Percentiles rank a stretch among this genome's conserved stretches.
Evolutionary conservation across 305 asterid species (phyloP).

Genomic region (Solanum chacoense): DNA sequence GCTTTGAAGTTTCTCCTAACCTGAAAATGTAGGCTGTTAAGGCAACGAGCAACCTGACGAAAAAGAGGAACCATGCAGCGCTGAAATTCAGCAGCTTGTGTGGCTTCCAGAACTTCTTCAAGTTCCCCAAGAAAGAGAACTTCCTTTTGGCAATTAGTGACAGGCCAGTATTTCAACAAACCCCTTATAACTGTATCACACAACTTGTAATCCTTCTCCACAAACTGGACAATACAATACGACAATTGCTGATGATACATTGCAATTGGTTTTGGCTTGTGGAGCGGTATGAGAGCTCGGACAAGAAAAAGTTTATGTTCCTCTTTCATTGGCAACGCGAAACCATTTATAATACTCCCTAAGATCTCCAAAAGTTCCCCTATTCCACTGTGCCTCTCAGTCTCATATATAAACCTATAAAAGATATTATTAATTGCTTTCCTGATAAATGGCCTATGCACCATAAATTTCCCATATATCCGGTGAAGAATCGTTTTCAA

Average conservation of each 20-base stretch:
- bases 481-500: constrained; percentile 79
- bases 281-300: constrained; percentile 73
- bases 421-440: constrained; percentile 72
- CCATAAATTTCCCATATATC: constrained; percentile 90
- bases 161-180: constrained; percentile 80
- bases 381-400: constrained; percentile 68
- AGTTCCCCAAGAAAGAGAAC: constrained; percentile 77
- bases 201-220: constrained; percentile 74
- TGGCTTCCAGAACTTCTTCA: constrained; percentile 79
- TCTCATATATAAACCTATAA: constrained; percentile 67
- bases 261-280: constrained; percentile 55
- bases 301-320: constrained; percentile 85
- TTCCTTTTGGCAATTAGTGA: constrained; percentile 67
- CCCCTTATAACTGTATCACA: constrained; percentile 73
- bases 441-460: constrained; percentile 85
- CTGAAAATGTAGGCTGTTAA: constrained; percentile 79
- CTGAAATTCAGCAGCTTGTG: constrained; percentile 62
- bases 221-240: constrained; percentile 68
- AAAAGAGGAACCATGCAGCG: constrained; percentile 74
- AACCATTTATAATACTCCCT: constrained; percentile 88
- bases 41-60: constrained; percentile 63
- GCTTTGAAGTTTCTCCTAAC: constrained; percentile 21
- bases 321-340: constrained; percentile 93
- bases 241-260: constrained; percentile 69
- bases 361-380: constrained; percentile 84